A percentile compares a stretch with the other conserved stretches of the same genome.
Conservation (phyloP, 2,329 filamentous ascomycete genomes). For the Claviceps capensis region DNA sequence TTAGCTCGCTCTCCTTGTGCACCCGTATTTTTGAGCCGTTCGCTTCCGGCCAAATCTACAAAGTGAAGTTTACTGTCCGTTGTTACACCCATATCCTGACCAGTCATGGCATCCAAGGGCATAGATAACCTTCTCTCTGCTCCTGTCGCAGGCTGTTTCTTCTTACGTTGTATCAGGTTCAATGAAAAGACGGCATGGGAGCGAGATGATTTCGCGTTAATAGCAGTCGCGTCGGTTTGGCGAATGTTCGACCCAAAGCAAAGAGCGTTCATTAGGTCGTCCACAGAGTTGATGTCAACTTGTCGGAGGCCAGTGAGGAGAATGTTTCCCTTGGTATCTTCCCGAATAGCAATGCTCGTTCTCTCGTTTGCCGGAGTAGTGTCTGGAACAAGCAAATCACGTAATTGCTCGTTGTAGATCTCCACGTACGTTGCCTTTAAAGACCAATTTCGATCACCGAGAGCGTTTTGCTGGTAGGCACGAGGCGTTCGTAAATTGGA, state of each 20-base stretch:
- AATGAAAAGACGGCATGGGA: slow-evolving; percentile 96
- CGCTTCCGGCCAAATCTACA: slow-evolving; percentile 92
- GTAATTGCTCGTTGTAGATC: slow-evolving; percentile 94
- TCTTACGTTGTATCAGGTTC: slow-evolving; percentile 79
- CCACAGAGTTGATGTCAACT: slow-evolving; percentile 77
- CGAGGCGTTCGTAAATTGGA: slow-evolving; percentile 67
- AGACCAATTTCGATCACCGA: slow-evolving; percentile 68
- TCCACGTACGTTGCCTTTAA: slow-evolving; percentile 90
- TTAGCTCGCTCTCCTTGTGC: slow-evolving; percentile 88
- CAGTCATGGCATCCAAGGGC: slow-evolving; percentile 65
- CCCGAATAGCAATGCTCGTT: slow-evolving; percentile 72
- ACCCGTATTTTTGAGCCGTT: slow-evolving; percentile 91
- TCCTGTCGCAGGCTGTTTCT: slow-evolving; percentile 37
- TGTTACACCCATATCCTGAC: slow-evolving; percentile 54
- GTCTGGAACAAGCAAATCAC: slow-evolving; percentile 78
- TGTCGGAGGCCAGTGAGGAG: slow-evolving; percentile 82
- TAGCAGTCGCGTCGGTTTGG: slow-evolving; percentile 91
- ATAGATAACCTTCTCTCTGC: slow-evolving; percentile 79
- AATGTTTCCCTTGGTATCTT: slow-evolving; percentile 90
- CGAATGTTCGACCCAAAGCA: slow-evolving; percentile 89
- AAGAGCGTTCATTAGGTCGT: slow-evolving; percentile 78
- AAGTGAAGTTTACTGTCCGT: slow-evolving; percentile 98
- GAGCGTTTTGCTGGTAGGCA: slow-evolving; percentile 45
- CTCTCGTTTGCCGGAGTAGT: slow-evolving; percentile 56
- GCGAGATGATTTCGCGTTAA: slow-evolving; percentile 94